Percentiles rank a stretch among this genome's conserved stretches.
Conservation (phyloP, 495 filamentous ascomycete genomes). For the Penicillium cosmopolitanum region DNA sequence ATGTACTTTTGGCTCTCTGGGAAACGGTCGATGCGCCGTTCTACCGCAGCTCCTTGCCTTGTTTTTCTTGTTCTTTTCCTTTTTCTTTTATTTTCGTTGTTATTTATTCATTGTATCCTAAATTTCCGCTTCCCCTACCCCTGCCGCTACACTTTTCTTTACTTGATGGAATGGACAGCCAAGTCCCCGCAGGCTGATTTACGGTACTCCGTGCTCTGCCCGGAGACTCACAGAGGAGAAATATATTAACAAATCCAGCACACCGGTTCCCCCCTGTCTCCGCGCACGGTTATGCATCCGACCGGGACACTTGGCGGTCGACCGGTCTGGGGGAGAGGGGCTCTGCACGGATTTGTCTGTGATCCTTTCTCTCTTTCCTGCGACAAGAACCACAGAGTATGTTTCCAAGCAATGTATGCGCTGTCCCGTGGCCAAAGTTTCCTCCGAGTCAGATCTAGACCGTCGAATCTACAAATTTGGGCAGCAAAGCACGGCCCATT, state of each 20-base stretch:
- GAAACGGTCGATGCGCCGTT: background rate
- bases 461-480: background rate
- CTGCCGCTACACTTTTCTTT: too few relatives aligned
- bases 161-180: too few relatives aligned
- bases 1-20: background rate
- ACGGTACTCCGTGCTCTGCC: too few relatives aligned
- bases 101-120: too few relatives aligned
- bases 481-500: slow-evolving; percentile 6
- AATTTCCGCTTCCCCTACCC: too few relatives aligned
- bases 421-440: background rate
- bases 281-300: background rate
- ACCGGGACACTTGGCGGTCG: background rate
- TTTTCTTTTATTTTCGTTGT: too few relatives aligned
- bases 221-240: too few relatives aligned
- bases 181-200: too few relatives aligned
- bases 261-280: background rate
- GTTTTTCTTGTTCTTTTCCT: too few relatives aligned
- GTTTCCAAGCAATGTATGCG: background rate
- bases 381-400: background rate
- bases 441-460: background rate
- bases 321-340: background rate
- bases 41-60: too few relatives aligned
- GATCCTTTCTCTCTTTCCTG: background rate
- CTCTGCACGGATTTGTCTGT: background rate
- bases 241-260: background rate